Percentiles rank a stretch among this genome's conserved stretches.
Evolutionary conservation across 352 stramenopile genomes (phyloP).

Genomic region (Pythium coloratum): DNA sequence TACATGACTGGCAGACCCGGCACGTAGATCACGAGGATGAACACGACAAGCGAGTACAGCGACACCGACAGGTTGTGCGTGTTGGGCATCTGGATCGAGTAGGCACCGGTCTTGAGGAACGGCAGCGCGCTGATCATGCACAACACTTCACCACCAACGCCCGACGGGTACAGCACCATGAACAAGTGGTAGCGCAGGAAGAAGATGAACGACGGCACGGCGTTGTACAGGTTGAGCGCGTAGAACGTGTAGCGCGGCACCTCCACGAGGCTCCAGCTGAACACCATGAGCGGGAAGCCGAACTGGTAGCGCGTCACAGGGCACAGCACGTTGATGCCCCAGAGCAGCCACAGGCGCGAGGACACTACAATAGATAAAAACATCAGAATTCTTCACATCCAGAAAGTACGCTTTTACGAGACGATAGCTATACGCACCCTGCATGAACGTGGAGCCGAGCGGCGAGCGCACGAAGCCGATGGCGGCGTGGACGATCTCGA

Average conservation of each 20-base stretch:
- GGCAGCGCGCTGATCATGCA: conserved; percentile 69
- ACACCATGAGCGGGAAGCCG: conserved; percentile 86
- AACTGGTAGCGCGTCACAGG: conserved; percentile 78
- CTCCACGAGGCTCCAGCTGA: conserved; percentile 87
- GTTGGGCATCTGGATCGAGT: conserved; percentile 77
- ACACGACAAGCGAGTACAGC: conserved; percentile 68
- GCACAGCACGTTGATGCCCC: conserved; percentile 92
- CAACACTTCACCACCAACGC: conserved; percentile 88
- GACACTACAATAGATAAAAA: conserved; percentile 47
- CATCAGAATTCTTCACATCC: too few relatives aligned
- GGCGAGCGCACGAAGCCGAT: conserved; percentile 95
- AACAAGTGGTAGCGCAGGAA: conserved; percentile 99
- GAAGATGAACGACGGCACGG: conserved; percentile 95
- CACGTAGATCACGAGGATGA: conserved; percentile 74
- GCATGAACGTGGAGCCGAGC: conserved; percentile 91
- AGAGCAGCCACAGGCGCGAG: conserved; percentile 92
- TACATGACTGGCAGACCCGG: conserved; percentile 84
- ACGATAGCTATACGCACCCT: conserved; percentile 62
- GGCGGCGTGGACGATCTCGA: conserved; percentile 96
- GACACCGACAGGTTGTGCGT: conserved; percentile 75
- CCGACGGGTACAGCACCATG: conserved; percentile 97
- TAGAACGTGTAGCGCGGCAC: conserved; percentile 99
- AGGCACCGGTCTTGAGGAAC: conserved; percentile 55
- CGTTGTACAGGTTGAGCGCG: conserved; percentile 92
- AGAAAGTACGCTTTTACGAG: not conserved